Evolutionary conservation across 805 yeast genomes (phyloP).

Genomic region (Hanseniaspora lindneri): DNA sequence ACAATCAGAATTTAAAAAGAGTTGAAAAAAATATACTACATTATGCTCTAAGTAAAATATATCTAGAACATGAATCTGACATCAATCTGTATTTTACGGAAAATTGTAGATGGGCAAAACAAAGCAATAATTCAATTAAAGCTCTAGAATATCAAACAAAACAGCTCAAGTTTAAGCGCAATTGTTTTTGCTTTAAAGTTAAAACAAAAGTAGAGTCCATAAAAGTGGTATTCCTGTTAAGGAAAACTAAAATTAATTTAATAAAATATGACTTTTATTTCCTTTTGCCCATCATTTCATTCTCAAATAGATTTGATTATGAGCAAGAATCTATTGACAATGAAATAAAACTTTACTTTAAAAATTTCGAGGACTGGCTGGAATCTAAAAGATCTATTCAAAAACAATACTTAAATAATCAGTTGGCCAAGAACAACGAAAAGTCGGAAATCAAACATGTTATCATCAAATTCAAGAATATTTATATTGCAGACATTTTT

Average conservation of each 20-base stretch:
- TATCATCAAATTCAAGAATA: slow-evolving; percentile 51
- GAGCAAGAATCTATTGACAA: no score
- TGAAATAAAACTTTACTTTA: background rate
- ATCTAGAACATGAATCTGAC: background rate
- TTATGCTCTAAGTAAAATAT: slow-evolving; percentile 25
- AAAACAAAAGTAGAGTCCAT: no score
- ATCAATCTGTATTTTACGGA: background rate
- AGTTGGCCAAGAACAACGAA: slow-evolving; percentile 20
- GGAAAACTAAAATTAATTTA: no score
- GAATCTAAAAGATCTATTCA: background rate
- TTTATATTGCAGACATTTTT: slow-evolving; percentile 49
- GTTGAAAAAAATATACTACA: slow-evolving; percentile 35
- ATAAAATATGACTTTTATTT: no score
- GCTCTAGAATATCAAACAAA: background rate
- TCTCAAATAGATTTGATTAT: no score
- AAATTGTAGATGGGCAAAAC: background rate
- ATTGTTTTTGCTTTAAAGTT: no score
- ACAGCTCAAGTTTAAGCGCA: background rate
- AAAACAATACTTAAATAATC: background rate
- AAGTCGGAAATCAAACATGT: slow-evolving; percentile 33
- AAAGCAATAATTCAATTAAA: background rate
- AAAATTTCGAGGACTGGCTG: slow-evolving; percentile 17
- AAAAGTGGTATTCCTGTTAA: no score
- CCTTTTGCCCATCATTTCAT: no score
- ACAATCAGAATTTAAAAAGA: slow-evolving; percentile 24